Evolutionary conservation across 345 rosid genomes (phyloP).

Genomic region (Isatis tinctoria): DNA sequence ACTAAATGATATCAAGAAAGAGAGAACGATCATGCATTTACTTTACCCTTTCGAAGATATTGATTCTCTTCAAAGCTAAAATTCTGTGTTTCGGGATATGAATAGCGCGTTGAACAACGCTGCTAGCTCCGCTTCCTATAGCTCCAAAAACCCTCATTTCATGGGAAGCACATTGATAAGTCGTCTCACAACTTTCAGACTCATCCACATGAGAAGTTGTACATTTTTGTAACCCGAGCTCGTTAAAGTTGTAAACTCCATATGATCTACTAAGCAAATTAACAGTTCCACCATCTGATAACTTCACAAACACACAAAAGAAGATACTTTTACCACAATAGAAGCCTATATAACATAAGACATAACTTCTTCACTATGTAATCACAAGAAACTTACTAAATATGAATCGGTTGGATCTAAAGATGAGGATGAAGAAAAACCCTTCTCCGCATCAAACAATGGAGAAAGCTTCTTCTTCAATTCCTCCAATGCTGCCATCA

Average conservation of each 20-base stretch:
- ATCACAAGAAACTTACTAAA: conserved; percentile 42
- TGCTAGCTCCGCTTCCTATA: conserved; percentile 95
- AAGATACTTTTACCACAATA: neutral
- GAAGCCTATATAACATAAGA: neutral
- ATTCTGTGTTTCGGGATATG: conserved; percentile 83
- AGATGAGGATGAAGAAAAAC: conserved; percentile 66
- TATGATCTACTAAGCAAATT: conserved; percentile 94
- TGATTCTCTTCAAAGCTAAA: conserved; percentile 88
- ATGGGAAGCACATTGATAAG: conserved; percentile 80
- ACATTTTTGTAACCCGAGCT: conserved; percentile 90
- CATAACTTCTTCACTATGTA: neutral
- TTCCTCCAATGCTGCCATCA: conserved; percentile 92
- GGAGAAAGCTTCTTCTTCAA: conserved; percentile 80
- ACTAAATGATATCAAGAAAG: neutral
- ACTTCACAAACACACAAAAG: conserved; percentile 36
- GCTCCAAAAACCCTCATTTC: conserved; percentile 95
- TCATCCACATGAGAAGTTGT: conserved; percentile 55
- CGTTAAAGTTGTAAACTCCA: conserved; percentile 85
- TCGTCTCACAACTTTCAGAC: conserved; percentile 57
- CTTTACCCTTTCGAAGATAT: conserved; percentile 80
- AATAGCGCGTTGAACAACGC: conserved; percentile 95
- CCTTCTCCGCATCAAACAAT: conserved; percentile 90
- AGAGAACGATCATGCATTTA: neutral
- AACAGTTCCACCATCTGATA: conserved; percentile 87
- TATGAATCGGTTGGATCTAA: conserved; percentile 71